These are phyloP conservation scores for Ceratobasidium sp. DNA, from an alignment of 1,284 basidiomycete genomes.

Conservation along the genomic window DNA sequence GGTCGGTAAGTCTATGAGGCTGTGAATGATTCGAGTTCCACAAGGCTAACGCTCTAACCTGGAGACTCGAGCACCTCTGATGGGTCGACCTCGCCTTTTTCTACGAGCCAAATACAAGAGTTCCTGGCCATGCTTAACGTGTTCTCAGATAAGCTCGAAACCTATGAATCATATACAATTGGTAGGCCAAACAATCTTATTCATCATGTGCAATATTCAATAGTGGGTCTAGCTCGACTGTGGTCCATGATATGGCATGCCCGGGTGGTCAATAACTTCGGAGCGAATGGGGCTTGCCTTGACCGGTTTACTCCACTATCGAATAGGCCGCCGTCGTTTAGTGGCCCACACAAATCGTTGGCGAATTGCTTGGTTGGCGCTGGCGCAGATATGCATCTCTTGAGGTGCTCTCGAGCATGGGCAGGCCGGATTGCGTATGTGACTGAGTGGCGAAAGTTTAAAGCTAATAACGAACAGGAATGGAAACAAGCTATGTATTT, in stretches of 20 bases:
- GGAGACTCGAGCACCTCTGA: slow-evolving; percentile 15
- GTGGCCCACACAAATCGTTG: background rate
- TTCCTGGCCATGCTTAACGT: background rate
- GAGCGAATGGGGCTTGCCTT: background rate
- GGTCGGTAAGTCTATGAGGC: background rate
- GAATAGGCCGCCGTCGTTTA: background rate
- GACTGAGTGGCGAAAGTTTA: slow-evolving; percentile 29
- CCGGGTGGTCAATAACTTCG: slow-evolving; percentile 25
- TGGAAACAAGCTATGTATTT: slow-evolving; percentile 24
- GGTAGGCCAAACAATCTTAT: background rate
- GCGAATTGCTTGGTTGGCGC: background rate
- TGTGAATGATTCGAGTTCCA: too few relatives aligned
- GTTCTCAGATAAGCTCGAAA: background rate
- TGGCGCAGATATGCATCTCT: background rate
- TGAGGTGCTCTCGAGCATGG: slow-evolving; percentile 16
- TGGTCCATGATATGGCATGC: slow-evolving; percentile 41
- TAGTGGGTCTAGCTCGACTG: background rate
- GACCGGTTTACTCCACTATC: slow-evolving; percentile 3
- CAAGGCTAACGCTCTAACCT: background rate
- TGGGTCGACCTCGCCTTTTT: slow-evolving; percentile 26
- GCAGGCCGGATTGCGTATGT: slow-evolving; percentile 28
- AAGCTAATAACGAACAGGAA: slow-evolving; percentile 26
- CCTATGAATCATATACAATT: slow-evolving; percentile 16
- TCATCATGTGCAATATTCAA: background rate
- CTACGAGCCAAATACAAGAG: slow-evolving; percentile 1